Percentiles rank a stretch among this genome's conserved stretches.
Evolutionary conservation across 2,329 filamentous ascomycete genomes (phyloP).

Genomic region (Cordyceps javanica): DNA sequence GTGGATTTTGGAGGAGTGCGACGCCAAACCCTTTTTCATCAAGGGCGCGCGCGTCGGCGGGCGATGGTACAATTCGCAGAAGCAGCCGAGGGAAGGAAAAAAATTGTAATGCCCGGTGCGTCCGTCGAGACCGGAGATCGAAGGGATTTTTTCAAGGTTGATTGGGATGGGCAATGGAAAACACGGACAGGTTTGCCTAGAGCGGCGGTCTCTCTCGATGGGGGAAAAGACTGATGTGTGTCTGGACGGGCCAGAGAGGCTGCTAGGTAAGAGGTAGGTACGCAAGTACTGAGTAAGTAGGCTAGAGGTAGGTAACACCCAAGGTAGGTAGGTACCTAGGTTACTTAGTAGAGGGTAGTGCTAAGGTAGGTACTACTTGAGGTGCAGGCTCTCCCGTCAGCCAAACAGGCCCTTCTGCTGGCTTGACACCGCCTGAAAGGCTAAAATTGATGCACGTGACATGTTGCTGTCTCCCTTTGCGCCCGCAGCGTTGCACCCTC

Average conservation of each 20-base stretch:
- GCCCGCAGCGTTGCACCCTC: not conserved
- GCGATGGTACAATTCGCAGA: slow-evolving; percentile 9
- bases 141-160: slow-evolving; percentile 20
- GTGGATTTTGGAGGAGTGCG: slow-evolving; percentile 26
- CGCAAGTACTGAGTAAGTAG: too few relatives aligned
- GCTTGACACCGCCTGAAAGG: slow-evolving; percentile 15
- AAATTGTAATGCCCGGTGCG: slow-evolving; percentile 16
- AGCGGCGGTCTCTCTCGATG: slow-evolving; percentile 18
- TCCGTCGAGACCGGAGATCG: slow-evolving; percentile 17
- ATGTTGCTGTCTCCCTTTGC: slow-evolving; percentile 5
- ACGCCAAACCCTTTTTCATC: slow-evolving; percentile 34
- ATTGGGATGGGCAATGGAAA: slow-evolving; percentile 3
- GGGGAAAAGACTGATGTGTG: slow-evolving; percentile 30
- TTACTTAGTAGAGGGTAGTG: too few relatives aligned
- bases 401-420: slow-evolving; percentile 15
- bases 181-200: slow-evolving; percentile 5
- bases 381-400: slow-evolving; percentile 19
- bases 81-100: slow-evolving; percentile 5
- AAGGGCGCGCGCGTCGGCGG: slow-evolving; percentile 22
- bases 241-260: slow-evolving; percentile 27
- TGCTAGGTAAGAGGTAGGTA: too few relatives aligned
- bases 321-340: not conserved
- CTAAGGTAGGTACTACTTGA: slow-evolving; percentile 12
- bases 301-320: too few relatives aligned
- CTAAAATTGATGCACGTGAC: slow-evolving; percentile 29